Evolutionary conservation across 495 filamentous ascomycete genomes (phyloP).

Genomic region (Poronia punctata): DNA sequence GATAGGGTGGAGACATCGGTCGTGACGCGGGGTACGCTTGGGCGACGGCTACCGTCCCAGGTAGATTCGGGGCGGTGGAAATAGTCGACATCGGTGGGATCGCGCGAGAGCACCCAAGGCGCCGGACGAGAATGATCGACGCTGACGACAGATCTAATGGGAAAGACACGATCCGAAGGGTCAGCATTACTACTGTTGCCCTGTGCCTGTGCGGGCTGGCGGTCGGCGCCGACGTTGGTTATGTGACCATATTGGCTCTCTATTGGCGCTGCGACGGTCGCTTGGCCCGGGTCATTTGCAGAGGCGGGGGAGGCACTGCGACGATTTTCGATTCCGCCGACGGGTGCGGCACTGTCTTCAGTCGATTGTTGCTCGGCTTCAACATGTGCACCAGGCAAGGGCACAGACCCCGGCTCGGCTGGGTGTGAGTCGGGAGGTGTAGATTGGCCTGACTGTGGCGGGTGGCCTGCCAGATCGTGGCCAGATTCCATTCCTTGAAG

Average conservation of each 20-base stretch:
- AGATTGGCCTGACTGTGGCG: background rate
- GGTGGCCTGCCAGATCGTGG: conserved; percentile 2
- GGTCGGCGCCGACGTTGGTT: conserved; percentile 16
- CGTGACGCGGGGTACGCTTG: conserved; percentile 8
- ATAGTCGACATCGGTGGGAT: conserved; percentile 24
- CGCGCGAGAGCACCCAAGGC: conserved; percentile 22
- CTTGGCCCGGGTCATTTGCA: background rate
- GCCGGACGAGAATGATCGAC: conserved; percentile 50
- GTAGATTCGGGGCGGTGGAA: conserved; percentile 17
- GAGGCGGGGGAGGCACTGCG: background rate
- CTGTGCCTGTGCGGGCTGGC: conserved; percentile 16
- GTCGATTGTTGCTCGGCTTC: too few relatives aligned
- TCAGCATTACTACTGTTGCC: conserved; percentile 19
- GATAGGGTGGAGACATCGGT: conserved; percentile 6
- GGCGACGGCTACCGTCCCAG: conserved; percentile 17
- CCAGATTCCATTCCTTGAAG: conserved; percentile 8
- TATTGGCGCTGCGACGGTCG: background rate
- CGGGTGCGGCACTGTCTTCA: too few relatives aligned
- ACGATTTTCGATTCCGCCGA: too few relatives aligned
- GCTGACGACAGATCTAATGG: conserved; percentile 74
- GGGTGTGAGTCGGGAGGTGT: too few relatives aligned
- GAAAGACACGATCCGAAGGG: conserved; percentile 64
- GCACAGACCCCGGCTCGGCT: too few relatives aligned
- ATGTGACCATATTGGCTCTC: background rate
- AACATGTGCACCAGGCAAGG: too few relatives aligned